These are phyloP conservation scores for Ceratobasidium sp. DNA, from an alignment of 1,284 basidiomycete genomes.

Conservation along the genomic window DNA sequence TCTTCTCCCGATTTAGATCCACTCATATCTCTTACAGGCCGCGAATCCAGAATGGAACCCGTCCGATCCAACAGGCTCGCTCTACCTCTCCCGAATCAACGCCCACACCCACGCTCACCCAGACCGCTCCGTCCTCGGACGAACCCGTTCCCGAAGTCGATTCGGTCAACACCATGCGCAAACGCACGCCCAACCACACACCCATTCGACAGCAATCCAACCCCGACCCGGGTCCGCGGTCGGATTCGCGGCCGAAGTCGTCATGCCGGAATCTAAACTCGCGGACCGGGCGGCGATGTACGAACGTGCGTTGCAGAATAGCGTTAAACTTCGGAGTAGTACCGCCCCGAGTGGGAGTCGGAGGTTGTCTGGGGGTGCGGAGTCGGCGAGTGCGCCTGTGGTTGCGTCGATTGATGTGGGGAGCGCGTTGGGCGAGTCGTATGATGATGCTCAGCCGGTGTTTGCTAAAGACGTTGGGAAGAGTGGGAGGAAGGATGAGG, in stretches of 20 bases:
- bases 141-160: conserved; percentile 25
- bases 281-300: conserved; percentile 76
- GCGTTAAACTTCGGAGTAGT: conserved; percentile 53
- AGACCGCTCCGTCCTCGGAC: conserved; percentile 31
- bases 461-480: conserved; percentile 57
- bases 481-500: conserved; percentile 41
- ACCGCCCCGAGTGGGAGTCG: not conserved
- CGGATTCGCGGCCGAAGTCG: conserved; percentile 26
- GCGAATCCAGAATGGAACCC: conserved; percentile 97
- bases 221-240: conserved; percentile 1
- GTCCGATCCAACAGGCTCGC: conserved; percentile 84
- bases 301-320: conserved; percentile 79
- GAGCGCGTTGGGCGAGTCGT: conserved; percentile 76
- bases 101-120: conserved; percentile 63
- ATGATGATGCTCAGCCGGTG: conserved; percentile 66
- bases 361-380: conserved; percentile 11
- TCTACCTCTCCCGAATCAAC: conserved; percentile 83
- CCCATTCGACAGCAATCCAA: not conserved
- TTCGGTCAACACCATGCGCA: conserved; percentile 50
- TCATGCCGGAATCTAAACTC: conserved; percentile 52
- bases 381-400: not conserved
- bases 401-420: conserved; percentile 67
- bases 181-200: not conserved
- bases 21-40: conserved; percentile 64
- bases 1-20: not conserved